Conservation (phyloP, 2,329 filamentous ascomycete species). For the Aspergillus sp. region DNA sequence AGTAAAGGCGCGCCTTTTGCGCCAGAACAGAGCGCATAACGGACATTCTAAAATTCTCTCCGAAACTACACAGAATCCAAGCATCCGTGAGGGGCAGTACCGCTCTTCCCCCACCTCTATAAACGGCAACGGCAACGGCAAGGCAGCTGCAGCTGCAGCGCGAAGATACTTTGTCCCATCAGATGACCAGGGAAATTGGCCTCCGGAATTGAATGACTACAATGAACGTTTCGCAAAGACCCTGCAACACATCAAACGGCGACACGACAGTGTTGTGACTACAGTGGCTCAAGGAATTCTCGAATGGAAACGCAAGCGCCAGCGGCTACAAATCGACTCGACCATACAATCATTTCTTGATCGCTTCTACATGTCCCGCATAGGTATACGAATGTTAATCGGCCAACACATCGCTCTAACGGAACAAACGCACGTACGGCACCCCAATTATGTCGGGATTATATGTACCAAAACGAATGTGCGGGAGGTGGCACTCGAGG, state of each 20-base stretch:
- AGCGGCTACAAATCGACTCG: conserved; percentile 97
- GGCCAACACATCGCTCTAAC: conserved; percentile 97
- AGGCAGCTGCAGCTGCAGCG: conserved; percentile 50
- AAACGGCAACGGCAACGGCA: conserved; percentile 56
- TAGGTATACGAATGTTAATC: conserved; percentile 98
- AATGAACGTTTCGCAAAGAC: conserved; percentile 89
- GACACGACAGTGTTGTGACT: conserved; percentile 96
- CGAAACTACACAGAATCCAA: conserved; percentile 87
- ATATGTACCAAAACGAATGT: conserved; percentile 99
- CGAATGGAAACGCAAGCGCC: conserved; percentile 94
- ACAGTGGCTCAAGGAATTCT: conserved; percentile 97
- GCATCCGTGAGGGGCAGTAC: conserved; percentile 82
- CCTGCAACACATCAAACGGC: conserved; percentile 89
- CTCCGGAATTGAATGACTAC: conserved; percentile 90
- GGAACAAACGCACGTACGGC: conserved; percentile 85
- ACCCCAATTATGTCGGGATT: conserved; percentile 95
- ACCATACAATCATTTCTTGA: conserved; percentile 98
- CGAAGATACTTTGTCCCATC: conserved; percentile 89
- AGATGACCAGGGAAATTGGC: conserved; percentile 88
- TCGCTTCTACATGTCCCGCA: conserved; percentile 99
- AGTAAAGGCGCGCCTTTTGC: conserved; percentile 76
- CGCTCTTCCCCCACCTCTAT: conserved; percentile 50
- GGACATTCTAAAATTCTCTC: conserved; percentile 71
- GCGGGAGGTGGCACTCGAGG: conserved; percentile 89
- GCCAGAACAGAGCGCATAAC: conserved; percentile 54